A percentile compares a stretch with the other conserved stretches of the same genome.
These are phyloP conservation scores for Fusarium denticulatum DNA, from an alignment of 2,329 filamentous ascomycete genomes.

Conservation along the genomic window DNA sequence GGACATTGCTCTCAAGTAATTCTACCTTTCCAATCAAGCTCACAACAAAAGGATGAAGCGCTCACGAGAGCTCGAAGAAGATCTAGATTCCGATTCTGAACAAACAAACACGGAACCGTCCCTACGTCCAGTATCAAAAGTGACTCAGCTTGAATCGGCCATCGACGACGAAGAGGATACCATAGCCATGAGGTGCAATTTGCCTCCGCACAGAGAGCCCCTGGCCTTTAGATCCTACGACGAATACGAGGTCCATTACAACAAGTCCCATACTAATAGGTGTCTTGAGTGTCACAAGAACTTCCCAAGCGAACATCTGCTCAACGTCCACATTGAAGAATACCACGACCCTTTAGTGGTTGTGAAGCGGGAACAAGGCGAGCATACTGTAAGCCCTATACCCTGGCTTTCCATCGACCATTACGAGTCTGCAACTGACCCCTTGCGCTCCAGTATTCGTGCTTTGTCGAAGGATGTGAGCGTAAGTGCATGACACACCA, in stretches of 20 bases:
- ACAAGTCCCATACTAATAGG: conserved; percentile 81
- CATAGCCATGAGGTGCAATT: conserved; percentile 76
- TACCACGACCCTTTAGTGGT: conserved; percentile 85
- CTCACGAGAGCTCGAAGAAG: conserved; percentile 68
- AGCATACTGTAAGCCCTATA: conserved; percentile 76
- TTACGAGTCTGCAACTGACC: conserved; percentile 3
- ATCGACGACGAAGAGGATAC: conserved; percentile 47
- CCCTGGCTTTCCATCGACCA: background rate
- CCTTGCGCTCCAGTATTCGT: conserved; percentile 71
- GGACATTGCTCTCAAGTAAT: conserved; percentile 39
- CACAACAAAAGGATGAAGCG: conserved; percentile 65
- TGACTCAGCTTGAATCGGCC: conserved; percentile 66
- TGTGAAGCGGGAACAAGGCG: conserved; percentile 78
- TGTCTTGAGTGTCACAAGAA: conserved; percentile 88
- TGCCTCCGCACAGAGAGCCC: conserved; percentile 80
- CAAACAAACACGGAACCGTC: conserved; percentile 28
- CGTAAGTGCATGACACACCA: conserved; percentile 83
- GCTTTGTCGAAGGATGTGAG: conserved; percentile 90
- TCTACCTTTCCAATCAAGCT: conserved; percentile 43
- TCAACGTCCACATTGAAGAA: conserved; percentile 88
- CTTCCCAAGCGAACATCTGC: conserved; percentile 83
- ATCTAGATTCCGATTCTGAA: conserved; percentile 47
- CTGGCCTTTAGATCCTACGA: conserved; percentile 78
- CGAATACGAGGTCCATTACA: conserved; percentile 90
- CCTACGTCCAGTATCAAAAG: conserved; percentile 59